phyloP scores from a whole-genome alignment of 495 filamentous ascomycete species.

The Copromyces sp. region DNA sequence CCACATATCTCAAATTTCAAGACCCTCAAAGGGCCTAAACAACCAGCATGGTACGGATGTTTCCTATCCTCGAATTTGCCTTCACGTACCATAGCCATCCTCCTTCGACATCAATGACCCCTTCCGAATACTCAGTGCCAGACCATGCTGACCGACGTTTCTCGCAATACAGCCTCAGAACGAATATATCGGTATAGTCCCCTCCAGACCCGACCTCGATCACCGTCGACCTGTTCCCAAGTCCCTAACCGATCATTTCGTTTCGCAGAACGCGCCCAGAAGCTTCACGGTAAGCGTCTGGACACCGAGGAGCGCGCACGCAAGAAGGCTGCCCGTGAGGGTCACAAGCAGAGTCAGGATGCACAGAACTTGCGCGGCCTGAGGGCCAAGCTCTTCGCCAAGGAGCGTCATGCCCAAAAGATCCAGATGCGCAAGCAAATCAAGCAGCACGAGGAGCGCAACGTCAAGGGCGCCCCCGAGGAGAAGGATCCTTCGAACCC shows the following conservation, averaged over 20 bases:
- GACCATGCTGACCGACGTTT: slow-evolving; percentile 1
- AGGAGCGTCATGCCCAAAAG: slow-evolving; percentile 92
- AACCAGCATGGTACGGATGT: slow-evolving; percentile 23
- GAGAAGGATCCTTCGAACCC: slow-evolving; percentile 61
- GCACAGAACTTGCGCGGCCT: slow-evolving; percentile 88
- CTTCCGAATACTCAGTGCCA: background rate
- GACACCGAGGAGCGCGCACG: slow-evolving; percentile 87
- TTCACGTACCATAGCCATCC: slow-evolving; percentile 9
- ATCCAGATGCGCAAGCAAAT: slow-evolving; percentile 98
- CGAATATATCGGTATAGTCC: slow-evolving; percentile 66
- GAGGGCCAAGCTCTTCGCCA: slow-evolving; percentile 86
- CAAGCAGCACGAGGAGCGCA: slow-evolving; percentile 86
- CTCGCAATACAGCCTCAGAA: slow-evolving; percentile 62
- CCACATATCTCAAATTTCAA: slow-evolving; percentile 4
- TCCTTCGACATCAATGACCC: background rate
- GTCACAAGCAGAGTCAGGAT: slow-evolving; percentile 72
- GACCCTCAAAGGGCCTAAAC: slow-evolving; percentile 22
- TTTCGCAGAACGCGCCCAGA: slow-evolving; percentile 19
- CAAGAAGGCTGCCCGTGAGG: slow-evolving; percentile 80
- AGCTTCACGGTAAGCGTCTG: slow-evolving; percentile 46
- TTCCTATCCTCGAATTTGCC: background rate
- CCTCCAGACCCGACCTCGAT: background rate
- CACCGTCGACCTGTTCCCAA: background rate
- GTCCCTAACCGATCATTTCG: slow-evolving; percentile 1
- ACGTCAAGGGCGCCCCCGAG: slow-evolving; percentile 81